These are phyloP conservation scores for Paramecium biaurelia DNA, from an alignment of 73 alveolate genomes.

Conservation along the genomic window DNA sequence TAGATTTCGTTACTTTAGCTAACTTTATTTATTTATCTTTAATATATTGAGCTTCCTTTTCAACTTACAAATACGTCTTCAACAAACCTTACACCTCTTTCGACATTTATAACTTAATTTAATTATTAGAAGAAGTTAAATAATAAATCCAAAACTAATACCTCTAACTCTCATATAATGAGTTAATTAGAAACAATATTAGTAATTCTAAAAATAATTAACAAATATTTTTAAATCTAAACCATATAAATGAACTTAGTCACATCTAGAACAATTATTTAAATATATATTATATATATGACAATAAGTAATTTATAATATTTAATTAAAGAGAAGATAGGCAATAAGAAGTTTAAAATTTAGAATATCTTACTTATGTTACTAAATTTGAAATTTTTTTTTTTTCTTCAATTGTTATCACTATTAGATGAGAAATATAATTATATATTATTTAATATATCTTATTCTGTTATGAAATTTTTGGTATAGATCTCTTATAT, in stretches of 20 bases:
- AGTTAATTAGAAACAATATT: neutral
- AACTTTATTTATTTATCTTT: neutral
- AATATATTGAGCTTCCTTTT: constrained; percentile 30
- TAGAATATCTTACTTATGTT: neutral
- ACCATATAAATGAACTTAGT: neutral
- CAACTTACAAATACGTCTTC: neutral
- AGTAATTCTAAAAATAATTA: no score
- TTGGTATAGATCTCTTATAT: neutral
- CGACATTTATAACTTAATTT: neutral
- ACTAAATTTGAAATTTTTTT: neutral
- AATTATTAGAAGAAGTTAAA: neutral
- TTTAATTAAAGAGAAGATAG: no score
- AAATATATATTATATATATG: no score
- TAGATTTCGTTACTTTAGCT: neutral
- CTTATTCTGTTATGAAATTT: neutral
- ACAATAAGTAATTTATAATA: no score
- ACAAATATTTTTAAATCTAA: neutral
- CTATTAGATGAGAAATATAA: neutral
- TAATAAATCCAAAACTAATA: neutral
- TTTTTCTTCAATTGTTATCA: neutral
- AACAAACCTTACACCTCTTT: neutral
- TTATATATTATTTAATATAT: no score
- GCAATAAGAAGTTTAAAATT: no score
- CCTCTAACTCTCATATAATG: neutral
- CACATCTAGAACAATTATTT: neutral